Evolutionary conservation across 2,329 filamentous ascomycete genomes (phyloP).

Genomic region (Phyllosticta paracitricarpa): DNA sequence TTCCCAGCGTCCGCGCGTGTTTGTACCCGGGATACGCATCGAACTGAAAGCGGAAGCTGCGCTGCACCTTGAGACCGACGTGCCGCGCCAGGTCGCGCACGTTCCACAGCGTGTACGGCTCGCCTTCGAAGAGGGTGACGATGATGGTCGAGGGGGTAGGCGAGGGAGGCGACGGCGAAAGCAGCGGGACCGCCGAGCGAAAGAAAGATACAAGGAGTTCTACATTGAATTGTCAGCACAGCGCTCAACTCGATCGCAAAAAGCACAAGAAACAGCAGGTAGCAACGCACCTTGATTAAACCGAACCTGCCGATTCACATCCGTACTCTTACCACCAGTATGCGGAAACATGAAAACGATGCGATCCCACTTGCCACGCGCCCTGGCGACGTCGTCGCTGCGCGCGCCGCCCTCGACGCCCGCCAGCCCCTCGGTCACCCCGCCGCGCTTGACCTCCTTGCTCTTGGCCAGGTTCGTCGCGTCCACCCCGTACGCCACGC

Average conservation of each 20-base stretch:
- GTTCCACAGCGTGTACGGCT: conserved; percentile 96
- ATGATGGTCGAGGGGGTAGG: conserved; percentile 50
- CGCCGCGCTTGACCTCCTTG: conserved; percentile 34
- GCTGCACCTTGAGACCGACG: conserved; percentile 56
- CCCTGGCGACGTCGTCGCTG: conserved; percentile 13
- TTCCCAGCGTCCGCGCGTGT: conserved; percentile 64
- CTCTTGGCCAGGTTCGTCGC: conserved; percentile 49
- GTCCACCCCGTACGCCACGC: conserved; percentile 19
- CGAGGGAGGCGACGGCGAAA: conserved; percentile 30
- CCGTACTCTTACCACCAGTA: conserved; percentile 81
- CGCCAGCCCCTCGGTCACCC: conserved; percentile 17
- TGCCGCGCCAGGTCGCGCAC: conserved; percentile 78
- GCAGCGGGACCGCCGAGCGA: conserved; percentile 34
- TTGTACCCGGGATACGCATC: conserved; percentile 61
- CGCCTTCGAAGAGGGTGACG: conserved; percentile 83
- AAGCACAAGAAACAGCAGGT: neutral
- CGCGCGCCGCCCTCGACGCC: neutral
- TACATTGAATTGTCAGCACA: neutral
- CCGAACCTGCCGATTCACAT: conserved; percentile 89
- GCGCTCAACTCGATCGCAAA: neutral
- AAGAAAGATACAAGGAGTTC: conserved; percentile 40
- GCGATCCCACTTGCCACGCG: conserved; percentile 51
- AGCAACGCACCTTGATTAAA: conserved; percentile 57
- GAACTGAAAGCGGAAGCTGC: conserved; percentile 60
- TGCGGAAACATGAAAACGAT: conserved; percentile 97